Percentiles rank a stretch among this genome's conserved stretches.
Evolutionary conservation across 495 filamentous ascomycete genomes (phyloP).

Genomic region (Podospora conica): DNA sequence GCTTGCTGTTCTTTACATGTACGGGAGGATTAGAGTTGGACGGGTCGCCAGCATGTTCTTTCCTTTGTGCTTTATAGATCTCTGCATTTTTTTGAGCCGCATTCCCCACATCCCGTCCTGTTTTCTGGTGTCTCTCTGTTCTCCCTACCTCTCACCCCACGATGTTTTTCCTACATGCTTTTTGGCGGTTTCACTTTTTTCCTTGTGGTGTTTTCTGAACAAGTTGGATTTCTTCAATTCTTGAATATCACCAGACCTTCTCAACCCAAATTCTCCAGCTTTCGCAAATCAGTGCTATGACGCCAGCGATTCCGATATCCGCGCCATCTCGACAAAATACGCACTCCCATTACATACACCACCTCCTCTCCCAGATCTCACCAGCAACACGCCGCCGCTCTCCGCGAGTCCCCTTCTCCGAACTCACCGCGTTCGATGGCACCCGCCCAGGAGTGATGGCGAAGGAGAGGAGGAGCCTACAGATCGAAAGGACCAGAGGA

Average conservation of each 20-base stretch:
- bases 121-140: too few relatives aligned
- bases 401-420: background rate
- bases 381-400: background rate
- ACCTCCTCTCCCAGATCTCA: background rate
- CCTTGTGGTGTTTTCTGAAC: background rate
- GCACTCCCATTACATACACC: background rate
- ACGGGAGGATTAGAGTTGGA: background rate
- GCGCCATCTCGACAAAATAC: background rate
- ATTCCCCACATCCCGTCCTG: too few relatives aligned
- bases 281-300: background rate
- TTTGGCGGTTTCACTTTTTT: background rate
- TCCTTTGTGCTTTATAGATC: background rate
- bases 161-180: background rate
- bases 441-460: background rate
- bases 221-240: background rate
- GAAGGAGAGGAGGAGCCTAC: background rate
- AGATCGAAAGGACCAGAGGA: background rate
- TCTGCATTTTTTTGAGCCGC: background rate
- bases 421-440: background rate
- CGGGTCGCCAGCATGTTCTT: background rate
- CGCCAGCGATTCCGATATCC: background rate
- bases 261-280: background rate
- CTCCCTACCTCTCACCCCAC: too few relatives aligned
- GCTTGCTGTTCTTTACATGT: background rate
- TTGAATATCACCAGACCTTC: background rate